Base-by-base conservation (phyloP, 148 eudicot species). In the Amaranthus cruentus region DNA sequence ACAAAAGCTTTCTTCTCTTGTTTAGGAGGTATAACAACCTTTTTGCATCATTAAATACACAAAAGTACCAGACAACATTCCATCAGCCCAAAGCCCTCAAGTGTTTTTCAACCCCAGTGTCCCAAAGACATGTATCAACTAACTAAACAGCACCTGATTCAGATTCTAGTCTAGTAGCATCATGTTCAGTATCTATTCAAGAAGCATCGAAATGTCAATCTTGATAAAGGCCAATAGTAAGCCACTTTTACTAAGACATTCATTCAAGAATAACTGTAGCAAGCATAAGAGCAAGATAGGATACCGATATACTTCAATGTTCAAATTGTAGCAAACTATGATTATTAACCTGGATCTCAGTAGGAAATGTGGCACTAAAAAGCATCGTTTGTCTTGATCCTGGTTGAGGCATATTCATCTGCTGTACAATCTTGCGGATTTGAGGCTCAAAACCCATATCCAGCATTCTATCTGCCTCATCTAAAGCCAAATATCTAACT, bases 401-500 rank as follows among this genome's bases (percentile, higher is more conserved):
- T 49, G 94, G 83, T 12, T 79, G 83, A 55, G 98, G 98, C 98
- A 93, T 93, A 47, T 77, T 89, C 86, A 85, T 81, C 62, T 84
- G 86, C 85, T 93, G 79, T 42, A 91, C 98, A 73, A 93, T 86
- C 84, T 79, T 93, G 14, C 98, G 79, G 47, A 93, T 87, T 72
- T 93, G 96, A 38, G 86, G 98, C 79, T 90, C 98, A 77, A 93
- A 93, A 48, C 96, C 98, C 98, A 93, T 93, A 71, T 93, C 96
- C 82, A 93, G 81, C 98, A 93, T 93, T 74, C 96, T 77, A 71
- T 93, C 98, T 43, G 98, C 98, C 76, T 93, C 98, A 78, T 93
- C 98, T 51, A 93, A 77, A 72, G 94, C 87, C 77, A 93, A 76
- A 73, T 89, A 93, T 77, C 69, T 87, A 62, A 93, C 75, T 83